Evolutionary conservation across 164 flowering plant species (phyloP).

Genomic region (Cinnamomum chago): DNA sequence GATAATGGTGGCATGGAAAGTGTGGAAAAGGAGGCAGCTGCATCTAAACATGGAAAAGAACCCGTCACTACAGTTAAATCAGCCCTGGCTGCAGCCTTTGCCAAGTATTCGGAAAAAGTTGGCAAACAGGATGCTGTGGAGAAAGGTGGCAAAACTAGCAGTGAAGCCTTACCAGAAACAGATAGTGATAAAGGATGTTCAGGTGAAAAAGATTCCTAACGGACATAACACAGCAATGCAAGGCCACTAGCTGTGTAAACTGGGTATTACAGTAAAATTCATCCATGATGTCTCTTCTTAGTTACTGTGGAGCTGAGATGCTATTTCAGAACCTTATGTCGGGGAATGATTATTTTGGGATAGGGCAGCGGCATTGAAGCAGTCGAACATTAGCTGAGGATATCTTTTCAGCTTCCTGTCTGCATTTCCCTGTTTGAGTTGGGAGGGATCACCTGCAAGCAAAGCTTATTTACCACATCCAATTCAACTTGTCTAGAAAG

Average conservation of each 20-base stretch:
- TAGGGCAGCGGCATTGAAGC: not conserved
- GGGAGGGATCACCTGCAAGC: too few species aligned
- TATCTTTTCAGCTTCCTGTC: too few species aligned
- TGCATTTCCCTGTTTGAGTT: too few species aligned
- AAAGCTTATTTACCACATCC: too few species aligned
- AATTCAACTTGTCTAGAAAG: too few species aligned
- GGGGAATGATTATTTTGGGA: not conserved
- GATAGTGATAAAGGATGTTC: not conserved
- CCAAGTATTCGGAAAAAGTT: constrained; percentile 59
- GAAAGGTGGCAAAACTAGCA: constrained; percentile 23
- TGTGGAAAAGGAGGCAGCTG: constrained; percentile 9
- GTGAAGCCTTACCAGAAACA: not conserved
- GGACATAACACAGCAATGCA: not conserved
- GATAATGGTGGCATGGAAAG: not conserved
- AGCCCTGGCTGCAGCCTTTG: constrained; percentile 69
- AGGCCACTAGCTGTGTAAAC: not conserved
- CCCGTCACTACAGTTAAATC: constrained; percentile 55
- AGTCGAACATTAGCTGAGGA: too few species aligned
- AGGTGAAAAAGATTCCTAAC: not conserved
- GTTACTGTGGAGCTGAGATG: not conserved
- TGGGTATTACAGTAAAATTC: not conserved
- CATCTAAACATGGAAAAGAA: constrained; percentile 43
- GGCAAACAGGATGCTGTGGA: constrained; percentile 13
- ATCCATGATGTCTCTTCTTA: too few species aligned
- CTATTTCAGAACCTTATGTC: not conserved